phyloP scores from a whole-genome alignment of 202 grass and related monocot species.

The Eragrostis tef region DNA sequence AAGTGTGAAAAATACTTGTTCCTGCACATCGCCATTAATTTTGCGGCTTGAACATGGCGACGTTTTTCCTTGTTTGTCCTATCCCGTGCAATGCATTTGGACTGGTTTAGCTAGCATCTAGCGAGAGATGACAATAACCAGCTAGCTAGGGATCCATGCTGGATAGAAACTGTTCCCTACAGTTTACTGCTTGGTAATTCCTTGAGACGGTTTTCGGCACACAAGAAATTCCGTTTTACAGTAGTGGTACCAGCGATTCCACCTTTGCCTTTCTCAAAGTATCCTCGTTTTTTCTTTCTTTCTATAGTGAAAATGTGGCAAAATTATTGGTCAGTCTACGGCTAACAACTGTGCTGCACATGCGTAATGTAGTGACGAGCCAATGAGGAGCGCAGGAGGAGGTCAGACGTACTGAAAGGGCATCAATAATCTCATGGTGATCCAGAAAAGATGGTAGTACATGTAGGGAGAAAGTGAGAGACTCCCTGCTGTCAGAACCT shows the following conservation, averaged over 20 bases:
- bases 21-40: neutral
- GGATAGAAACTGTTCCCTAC: no score
- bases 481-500: slow-evolving; percentile 36
- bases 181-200: no score
- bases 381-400: neutral
- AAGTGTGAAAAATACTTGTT: neutral
- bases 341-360: neutral
- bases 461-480: neutral
- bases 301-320: neutral
- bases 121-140: no score
- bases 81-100: neutral
- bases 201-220: no score
- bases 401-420: neutral
- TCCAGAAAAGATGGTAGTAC: neutral
- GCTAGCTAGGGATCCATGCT: no score
- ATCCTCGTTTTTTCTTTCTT: no score
- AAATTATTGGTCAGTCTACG: neutral
- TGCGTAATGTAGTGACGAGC: neutral
- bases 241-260: no score
- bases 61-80: neutral
- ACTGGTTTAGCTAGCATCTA: no score
- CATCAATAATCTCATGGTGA: neutral
- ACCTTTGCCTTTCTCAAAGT: no score
- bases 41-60: neutral
- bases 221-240: no score